Conservation (phyloP, 306 rosid species). For the Lablab purpureus region DNA sequence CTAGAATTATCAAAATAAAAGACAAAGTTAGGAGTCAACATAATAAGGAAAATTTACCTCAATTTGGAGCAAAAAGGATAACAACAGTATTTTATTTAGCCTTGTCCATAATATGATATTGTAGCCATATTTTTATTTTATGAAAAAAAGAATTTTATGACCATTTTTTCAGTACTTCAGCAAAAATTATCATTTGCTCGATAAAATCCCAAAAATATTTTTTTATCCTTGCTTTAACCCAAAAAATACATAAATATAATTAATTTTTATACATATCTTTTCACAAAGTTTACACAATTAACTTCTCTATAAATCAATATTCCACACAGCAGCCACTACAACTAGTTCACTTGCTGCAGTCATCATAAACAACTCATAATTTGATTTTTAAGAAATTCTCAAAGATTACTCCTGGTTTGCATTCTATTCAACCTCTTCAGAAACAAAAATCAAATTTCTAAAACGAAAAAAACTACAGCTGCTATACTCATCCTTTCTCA, state of each 20-base stretch:
- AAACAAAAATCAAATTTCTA: neutral
- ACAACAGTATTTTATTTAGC: neutral
- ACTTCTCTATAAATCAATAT: neutral
- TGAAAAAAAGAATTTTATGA: neutral
- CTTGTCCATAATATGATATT: neutral
- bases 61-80: neutral
- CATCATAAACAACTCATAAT: slow-evolving; percentile 21
- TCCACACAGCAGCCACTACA: slow-evolving; percentile 3
- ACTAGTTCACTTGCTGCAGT: slow-evolving; percentile 7
- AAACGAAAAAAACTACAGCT: neutral
- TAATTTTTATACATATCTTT: neutral
- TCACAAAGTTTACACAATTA: slow-evolving; percentile 1
- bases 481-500: neutral
- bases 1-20: slow-evolving; percentile 51
- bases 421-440: neutral
- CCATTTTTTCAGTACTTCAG: neutral
- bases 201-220: neutral
- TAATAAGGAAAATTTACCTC: neutral
- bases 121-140: neutral
- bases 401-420: neutral
- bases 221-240: neutral
- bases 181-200: neutral
- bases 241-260: neutral
- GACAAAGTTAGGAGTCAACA: slow-evolving; percentile 14
- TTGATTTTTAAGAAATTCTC: neutral